phyloP scores from a whole-genome alignment of 371 early-diverging fungal species.

The Saksenaea vasiformis region DNA sequence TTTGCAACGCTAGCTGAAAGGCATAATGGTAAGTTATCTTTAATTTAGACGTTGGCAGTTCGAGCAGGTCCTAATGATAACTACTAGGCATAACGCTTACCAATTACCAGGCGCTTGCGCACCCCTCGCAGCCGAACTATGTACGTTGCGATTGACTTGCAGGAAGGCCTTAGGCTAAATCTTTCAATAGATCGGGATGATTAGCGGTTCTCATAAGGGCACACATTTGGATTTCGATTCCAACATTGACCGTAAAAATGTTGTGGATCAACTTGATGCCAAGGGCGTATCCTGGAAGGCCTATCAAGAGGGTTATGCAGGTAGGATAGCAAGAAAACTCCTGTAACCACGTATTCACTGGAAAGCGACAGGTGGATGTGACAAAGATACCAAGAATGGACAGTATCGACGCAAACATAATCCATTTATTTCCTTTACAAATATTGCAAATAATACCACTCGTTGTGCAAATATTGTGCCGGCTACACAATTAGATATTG shows the following conservation, averaged over 20 bases:
- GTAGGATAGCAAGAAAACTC: conserved; percentile 5
- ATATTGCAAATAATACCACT: conserved; percentile 39
- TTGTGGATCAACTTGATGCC: conserved; percentile 64
- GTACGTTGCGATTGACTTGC: neutral
- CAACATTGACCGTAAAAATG: conserved; percentile 29
- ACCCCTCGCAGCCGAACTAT: conserved; percentile 22
- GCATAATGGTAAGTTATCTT: conserved; percentile 15
- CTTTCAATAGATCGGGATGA: conserved; percentile 22
- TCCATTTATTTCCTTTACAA: conserved; percentile 59
- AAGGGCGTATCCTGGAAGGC: conserved; percentile 62
- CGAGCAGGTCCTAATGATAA: neutral
- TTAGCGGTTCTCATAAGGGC: conserved; percentile 40
- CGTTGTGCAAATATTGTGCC: conserved; percentile 56
- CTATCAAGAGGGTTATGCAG: conserved; percentile 58
- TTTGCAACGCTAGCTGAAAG: conserved; percentile 25
- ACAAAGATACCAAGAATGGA: conserved; percentile 13
- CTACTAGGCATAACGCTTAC: conserved; percentile 11
- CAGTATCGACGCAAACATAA: conserved; percentile 60
- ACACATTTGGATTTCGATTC: conserved; percentile 26
- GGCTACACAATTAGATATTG: conserved; percentile 47
- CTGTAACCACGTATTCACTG: neutral
- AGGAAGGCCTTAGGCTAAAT: neutral
- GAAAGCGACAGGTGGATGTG: conserved; percentile 19
- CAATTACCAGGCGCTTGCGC: conserved; percentile 11
- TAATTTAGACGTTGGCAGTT: neutral